Evolutionary conservation across 139 green algal genomes (phyloP).

Genomic region (Micromonas commoda): DNA sequence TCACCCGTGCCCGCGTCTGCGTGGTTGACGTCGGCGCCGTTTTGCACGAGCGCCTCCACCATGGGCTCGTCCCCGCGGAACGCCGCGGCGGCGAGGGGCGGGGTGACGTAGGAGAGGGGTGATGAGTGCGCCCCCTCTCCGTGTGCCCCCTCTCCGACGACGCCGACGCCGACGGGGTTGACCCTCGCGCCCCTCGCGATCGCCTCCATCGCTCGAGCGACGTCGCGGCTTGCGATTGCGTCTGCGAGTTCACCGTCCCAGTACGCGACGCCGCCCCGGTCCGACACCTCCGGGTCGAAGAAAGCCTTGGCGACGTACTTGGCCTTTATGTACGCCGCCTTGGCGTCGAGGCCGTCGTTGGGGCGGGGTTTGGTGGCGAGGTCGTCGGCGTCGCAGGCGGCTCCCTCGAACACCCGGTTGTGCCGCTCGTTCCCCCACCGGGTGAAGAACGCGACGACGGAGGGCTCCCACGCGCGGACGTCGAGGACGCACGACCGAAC

Average conservation of each 20-base stretch:
- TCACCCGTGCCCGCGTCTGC: background rate
- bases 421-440: slow-evolving; percentile 32
- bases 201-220: background rate
- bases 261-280: background rate
- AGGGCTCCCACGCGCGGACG: slow-evolving; percentile 37
- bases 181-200: background rate
- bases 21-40: slow-evolving; percentile 1
- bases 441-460: slow-evolving; percentile 26
- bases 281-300: background rate
- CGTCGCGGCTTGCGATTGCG: background rate
- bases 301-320: slow-evolving; percentile 25
- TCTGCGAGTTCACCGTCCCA: background rate
- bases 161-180: background rate
- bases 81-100: background rate
- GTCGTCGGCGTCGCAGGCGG: background rate
- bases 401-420: slow-evolving; percentile 33
- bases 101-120: slow-evolving; percentile 1
- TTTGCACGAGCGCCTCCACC: slow-evolving; percentile 23
- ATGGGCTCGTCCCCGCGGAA: background rate
- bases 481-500: slow-evolving; percentile 41
- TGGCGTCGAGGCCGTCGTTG: background rate
- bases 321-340: slow-evolving; percentile 5
- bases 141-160: background rate
- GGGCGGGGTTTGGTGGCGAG: slow-evolving; percentile 5
- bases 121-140: background rate